phyloP scores from a whole-genome alignment of 2,329 filamentous ascomycete genomes.

The Arthrocladium fulminans region DNA sequence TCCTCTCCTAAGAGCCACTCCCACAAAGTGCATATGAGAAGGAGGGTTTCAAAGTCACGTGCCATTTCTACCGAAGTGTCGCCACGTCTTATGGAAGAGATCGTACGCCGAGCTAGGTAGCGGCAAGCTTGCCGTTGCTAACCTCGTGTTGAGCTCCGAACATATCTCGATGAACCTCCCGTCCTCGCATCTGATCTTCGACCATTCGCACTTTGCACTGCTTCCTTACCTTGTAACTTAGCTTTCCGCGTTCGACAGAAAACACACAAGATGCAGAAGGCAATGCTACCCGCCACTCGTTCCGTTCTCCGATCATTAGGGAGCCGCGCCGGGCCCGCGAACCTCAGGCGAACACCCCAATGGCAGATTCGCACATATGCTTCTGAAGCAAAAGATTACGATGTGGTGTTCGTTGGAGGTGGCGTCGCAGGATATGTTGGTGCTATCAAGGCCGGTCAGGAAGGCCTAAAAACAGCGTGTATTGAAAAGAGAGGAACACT shows the following conservation, averaged over 20 bases:
- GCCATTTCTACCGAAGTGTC: neutral
- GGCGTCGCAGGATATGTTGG: slow-evolving; percentile 98
- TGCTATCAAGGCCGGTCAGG: slow-evolving; percentile 97
- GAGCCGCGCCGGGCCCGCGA: slow-evolving; percentile 17
- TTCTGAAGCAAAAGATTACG: slow-evolving; percentile 66
- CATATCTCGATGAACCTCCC: neutral
- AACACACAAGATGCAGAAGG: slow-evolving; percentile 7
- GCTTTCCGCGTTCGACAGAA: slow-evolving; percentile 3
- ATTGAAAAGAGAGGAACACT: slow-evolving; percentile 96
- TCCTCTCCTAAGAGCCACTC: neutral
- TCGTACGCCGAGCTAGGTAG: neutral
- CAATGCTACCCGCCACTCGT: slow-evolving; percentile 8
- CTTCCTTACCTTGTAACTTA: neutral
- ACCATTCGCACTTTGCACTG: neutral
- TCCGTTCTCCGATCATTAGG: slow-evolving; percentile 7
- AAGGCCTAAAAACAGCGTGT: slow-evolving; percentile 93
- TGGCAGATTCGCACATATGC: slow-evolving; percentile 23
- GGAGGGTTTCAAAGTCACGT: neutral
- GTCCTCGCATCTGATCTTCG: neutral
- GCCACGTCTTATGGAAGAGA: neutral
- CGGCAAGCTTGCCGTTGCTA: neutral
- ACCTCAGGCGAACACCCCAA: slow-evolving; percentile 20
- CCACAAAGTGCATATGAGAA: too few species aligned
- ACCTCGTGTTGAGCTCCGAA: slow-evolving; percentile 1
- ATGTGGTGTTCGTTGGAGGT: slow-evolving; percentile 94